phyloP scores from a whole-genome alignment of 768 basidiomycete genomes.

The Strobilomyces dryophilus region DNA sequence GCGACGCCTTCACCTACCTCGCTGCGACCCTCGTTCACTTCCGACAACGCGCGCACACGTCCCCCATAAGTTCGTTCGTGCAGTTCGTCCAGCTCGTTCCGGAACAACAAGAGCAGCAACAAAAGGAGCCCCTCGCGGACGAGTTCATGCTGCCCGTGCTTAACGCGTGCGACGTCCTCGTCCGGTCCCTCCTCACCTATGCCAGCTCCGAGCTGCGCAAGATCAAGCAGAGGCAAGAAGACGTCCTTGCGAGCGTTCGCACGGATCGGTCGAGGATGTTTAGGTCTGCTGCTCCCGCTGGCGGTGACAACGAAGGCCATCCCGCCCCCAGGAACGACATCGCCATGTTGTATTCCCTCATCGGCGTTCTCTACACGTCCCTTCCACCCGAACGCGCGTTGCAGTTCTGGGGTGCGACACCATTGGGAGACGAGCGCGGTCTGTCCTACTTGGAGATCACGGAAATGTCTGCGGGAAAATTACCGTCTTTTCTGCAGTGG shows the following conservation, averaged over 20 bases:
- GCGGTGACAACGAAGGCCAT: constrained; percentile 40
- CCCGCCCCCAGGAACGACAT: constrained; percentile 73
- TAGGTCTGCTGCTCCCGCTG: constrained; percentile 41
- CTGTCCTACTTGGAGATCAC: constrained; percentile 53
- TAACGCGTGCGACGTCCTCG: constrained; percentile 62
- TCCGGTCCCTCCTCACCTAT: constrained; percentile 68
- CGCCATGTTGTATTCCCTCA: constrained; percentile 77
- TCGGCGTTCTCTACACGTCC: constrained; percentile 73
- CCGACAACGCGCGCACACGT: constrained; percentile 33
- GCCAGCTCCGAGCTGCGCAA: constrained; percentile 80
- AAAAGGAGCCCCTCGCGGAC: constrained; percentile 37
- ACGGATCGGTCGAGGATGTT: constrained; percentile 56
- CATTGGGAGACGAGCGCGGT: constrained; percentile 37
- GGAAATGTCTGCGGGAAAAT: constrained; percentile 59
- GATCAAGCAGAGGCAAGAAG: constrained; percentile 89
- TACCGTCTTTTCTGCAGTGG: constrained; percentile 84
- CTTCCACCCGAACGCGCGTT: constrained; percentile 73
- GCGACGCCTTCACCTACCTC: constrained; percentile 75
- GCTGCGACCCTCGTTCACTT: constrained; percentile 55
- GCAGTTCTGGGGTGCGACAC: constrained; percentile 80
- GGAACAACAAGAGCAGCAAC: constrained; percentile 35
- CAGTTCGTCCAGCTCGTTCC: constrained; percentile 36
- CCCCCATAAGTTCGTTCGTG: constrained; percentile 36
- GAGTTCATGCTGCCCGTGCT: constrained; percentile 53
- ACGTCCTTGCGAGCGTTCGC: constrained; percentile 65